Percentiles rank a stretch among this genome's conserved stretches.
phyloP scores from a whole-genome alignment of 768 basidiomycete species.

The Podaxis sp. region DNA sequence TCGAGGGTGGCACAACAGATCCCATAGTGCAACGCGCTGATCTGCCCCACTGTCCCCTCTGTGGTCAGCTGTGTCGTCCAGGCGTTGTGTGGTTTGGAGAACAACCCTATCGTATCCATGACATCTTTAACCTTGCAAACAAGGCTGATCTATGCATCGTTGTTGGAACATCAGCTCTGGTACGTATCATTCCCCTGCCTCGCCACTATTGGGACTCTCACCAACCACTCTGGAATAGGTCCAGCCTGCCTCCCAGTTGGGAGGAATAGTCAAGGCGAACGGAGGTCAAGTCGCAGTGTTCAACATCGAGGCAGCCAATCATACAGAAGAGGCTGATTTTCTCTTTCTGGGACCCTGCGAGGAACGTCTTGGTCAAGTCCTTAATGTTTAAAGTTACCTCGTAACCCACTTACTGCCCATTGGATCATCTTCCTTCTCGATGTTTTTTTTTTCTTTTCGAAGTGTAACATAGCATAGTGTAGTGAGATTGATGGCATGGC shows the following conservation, averaged over 20 bases:
- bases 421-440: no score
- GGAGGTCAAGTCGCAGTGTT: slow-evolving; percentile 43
- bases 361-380: background rate
- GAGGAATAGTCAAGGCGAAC: slow-evolving; percentile 28
- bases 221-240: slow-evolving; percentile 29
- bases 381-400: no score
- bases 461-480: no score
- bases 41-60: slow-evolving; percentile 46
- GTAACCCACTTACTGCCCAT: no score
- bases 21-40: slow-evolving; percentile 36
- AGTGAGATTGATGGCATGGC: no score
- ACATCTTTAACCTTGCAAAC: slow-evolving; percentile 40
- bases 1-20: slow-evolving; percentile 34
- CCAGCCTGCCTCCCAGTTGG: slow-evolving; percentile 42
- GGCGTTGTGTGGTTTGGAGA: slow-evolving; percentile 66
- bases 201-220: background rate
- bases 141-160: slow-evolving; percentile 54
- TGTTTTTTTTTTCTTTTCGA: no score
- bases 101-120: slow-evolving; percentile 33
- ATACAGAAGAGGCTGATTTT: slow-evolving; percentile 46
- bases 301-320: slow-evolving; percentile 34
- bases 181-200: background rate
- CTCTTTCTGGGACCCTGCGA: slow-evolving; percentile 52
- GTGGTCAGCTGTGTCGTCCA: slow-evolving; percentile 44
- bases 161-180: slow-evolving; percentile 54